These are phyloP conservation scores for Beauveria australis DNA, from an alignment of 2,329 filamentous ascomycete species.

Conservation along the genomic window DNA sequence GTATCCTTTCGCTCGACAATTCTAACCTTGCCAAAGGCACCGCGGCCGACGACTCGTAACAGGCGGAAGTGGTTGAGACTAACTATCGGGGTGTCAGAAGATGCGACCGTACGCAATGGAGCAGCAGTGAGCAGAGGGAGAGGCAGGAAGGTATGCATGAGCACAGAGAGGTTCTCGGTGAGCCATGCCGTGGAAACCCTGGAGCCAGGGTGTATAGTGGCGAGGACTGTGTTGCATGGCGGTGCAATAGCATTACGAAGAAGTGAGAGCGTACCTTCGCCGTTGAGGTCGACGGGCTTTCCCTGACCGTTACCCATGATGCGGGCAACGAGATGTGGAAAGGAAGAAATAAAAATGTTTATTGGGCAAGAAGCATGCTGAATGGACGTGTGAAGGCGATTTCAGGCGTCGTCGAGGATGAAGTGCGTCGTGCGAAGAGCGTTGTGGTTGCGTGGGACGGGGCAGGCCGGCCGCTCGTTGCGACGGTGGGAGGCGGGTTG, in stretches of 20 bases:
- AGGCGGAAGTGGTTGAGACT: constrained; percentile 97
- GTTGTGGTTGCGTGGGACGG: not conserved
- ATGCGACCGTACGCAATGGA: constrained; percentile 1
- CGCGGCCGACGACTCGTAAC: constrained; percentile 90
- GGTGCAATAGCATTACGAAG: not conserved
- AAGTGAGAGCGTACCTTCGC: constrained; percentile 60
- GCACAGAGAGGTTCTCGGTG: not conserved
- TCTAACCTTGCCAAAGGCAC: constrained; percentile 96
- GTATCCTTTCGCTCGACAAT: constrained; percentile 98
- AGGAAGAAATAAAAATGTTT: not conserved
- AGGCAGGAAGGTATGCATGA: not conserved
- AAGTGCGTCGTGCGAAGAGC: not conserved
- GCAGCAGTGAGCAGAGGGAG: not conserved
- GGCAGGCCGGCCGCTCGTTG: not conserved
- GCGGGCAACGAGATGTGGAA: not conserved
- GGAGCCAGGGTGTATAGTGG: not conserved
- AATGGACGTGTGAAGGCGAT: not conserved
- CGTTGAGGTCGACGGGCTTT: constrained; percentile 84
- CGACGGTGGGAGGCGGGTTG: not conserved
- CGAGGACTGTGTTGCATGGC: not conserved
- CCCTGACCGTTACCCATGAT: constrained; percentile 90
- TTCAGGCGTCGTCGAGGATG: not conserved
- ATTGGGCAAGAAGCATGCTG: constrained; percentile 8
- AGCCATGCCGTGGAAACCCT: not conserved
- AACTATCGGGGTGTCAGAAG: constrained; percentile 42